Evolutionary conservation across 2,329 filamentous ascomycete genomes (phyloP).

Genomic region (Neocucurbitaria cava): DNA sequence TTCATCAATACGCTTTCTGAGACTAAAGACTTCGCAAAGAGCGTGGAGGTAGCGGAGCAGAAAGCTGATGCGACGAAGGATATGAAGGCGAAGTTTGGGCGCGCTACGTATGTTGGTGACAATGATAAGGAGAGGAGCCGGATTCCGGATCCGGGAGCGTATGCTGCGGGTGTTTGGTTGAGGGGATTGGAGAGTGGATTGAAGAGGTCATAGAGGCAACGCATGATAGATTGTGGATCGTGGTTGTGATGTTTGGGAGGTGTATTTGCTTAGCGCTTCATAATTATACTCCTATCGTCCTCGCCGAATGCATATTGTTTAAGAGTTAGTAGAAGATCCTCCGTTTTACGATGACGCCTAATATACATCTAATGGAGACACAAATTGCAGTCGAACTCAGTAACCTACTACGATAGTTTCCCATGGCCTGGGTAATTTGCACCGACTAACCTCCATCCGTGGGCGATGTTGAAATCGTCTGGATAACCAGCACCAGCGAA

Average conservation of each 20-base stretch:
- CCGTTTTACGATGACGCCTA: no score
- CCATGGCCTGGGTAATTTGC: not conserved
- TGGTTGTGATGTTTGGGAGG: no score
- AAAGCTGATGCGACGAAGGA: constrained; percentile 84
- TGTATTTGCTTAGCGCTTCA: no score
- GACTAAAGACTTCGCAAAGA: constrained; percentile 70
- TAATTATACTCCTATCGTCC: not conserved
- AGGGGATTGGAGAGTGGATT: constrained; percentile 59
- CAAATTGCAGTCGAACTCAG: not conserved
- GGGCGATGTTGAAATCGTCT: not conserved
- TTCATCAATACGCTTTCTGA: constrained; percentile 75
- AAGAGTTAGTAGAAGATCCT: no score
- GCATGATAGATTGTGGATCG: not conserved
- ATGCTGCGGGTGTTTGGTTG: constrained; percentile 83
- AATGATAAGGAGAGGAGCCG: constrained; percentile 58
- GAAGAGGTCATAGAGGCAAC: not conserved
- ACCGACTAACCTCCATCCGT: not conserved
- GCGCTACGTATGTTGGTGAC: constrained; percentile 82
- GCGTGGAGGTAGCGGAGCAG: constrained; percentile 74
- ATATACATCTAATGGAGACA: no score
- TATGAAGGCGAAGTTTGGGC: constrained; percentile 87
- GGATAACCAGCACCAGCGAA: not conserved
- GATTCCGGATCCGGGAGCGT: constrained; percentile 72
- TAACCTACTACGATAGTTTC: not conserved
- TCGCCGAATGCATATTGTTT: not conserved